A percentile compares a stretch with the other conserved stretches of the same genome.
These are phyloP conservation scores for Euphorbia peplus DNA, from an alignment of 345 rosid genomes.

Conservation along the genomic window DNA sequence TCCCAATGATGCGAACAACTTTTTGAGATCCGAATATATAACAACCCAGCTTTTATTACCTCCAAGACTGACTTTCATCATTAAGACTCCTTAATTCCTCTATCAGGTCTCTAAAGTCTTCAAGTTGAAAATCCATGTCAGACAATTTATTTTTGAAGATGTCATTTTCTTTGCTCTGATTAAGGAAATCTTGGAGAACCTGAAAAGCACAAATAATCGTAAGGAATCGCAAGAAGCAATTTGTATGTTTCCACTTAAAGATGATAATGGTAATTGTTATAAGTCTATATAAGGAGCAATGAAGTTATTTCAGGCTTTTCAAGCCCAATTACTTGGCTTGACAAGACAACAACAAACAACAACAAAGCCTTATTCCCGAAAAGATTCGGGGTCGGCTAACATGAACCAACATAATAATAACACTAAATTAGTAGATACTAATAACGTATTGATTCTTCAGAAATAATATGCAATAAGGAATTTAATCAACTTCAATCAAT, in stretches of 20 bases:
- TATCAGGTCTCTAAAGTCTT: conserved; percentile 64
- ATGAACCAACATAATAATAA: too few species aligned
- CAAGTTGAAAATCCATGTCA: conserved; percentile 61
- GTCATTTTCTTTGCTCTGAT: conserved; percentile 60
- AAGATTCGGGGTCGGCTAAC: too few species aligned
- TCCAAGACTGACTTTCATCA: conserved; percentile 74
- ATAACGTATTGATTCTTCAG: neutral
- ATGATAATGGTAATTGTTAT: neutral
- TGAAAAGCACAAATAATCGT: conserved; percentile 25
- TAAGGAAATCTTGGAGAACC: conserved; percentile 81
- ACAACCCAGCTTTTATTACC: conserved; percentile 39
- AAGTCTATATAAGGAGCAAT: neutral
- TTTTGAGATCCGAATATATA: conserved; percentile 6
- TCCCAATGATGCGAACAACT: conserved; percentile 15
- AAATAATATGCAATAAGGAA: conserved; percentile 4
- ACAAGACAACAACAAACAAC: too few species aligned
- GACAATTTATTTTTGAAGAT: conserved; percentile 43
- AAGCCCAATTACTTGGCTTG: neutral
- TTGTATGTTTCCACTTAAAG: neutral
- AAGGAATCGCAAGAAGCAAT: conserved; percentile 15
- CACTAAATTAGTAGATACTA: neutral
- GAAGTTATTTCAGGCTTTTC: neutral
- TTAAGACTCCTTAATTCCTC: conserved; percentile 58
- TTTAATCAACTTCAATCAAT: neutral
- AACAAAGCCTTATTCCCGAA: too few species aligned